Evolutionary conservation across 2,329 filamentous ascomycete species (phyloP), one percentile per base, ranked within the genome.

Genomic region (Colletotrichum trifolii): DNA sequence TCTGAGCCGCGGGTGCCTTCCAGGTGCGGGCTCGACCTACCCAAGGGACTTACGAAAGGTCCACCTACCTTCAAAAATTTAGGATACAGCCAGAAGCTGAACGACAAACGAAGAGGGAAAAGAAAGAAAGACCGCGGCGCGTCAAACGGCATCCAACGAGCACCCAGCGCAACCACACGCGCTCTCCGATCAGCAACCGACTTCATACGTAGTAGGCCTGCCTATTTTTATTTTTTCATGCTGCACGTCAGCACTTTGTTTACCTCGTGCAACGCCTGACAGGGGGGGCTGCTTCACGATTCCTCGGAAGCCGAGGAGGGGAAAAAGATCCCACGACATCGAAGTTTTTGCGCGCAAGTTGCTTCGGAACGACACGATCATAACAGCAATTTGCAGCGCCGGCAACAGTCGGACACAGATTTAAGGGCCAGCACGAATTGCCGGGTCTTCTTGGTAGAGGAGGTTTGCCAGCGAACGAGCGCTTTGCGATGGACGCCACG

Each of bases 221-320:
- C 13, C 36, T 36, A 17, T 13, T 34, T 43, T 17, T 50, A 9
- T 43, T 35, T 34, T 48, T n/a, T 39, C n/a, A n/a, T 56, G 54
- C 34, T 36, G 12, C 43, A 40, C 39, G 43, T 46, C 35, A 56
- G 54, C 42, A 47, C 43, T 33, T 47, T 56, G 43, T 56, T 55
- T 46, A n/a, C 33, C 39, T 39, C 25, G 25, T 47, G 10, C 34
- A 2, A 47, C 34, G n/a, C 36, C 39, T n/a, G 15, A n/a, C 13
- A 6, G 13, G 13, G 49, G 40, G 15, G n/a, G 1, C 4, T 25
- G 25, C 25, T 25, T 39, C 49, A 17, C 43, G 43, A 15, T 10
- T 8, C 43, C 43, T 15, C n/a, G 43, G 4, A 15, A n/a, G 6
- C 6, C 43, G 3, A 46, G n/a, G 6, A 48, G 6, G 17, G 13